Base-by-base conservation (phyloP, 768 basidiomycete species). In the Nevesoporus exiguus region DNA sequence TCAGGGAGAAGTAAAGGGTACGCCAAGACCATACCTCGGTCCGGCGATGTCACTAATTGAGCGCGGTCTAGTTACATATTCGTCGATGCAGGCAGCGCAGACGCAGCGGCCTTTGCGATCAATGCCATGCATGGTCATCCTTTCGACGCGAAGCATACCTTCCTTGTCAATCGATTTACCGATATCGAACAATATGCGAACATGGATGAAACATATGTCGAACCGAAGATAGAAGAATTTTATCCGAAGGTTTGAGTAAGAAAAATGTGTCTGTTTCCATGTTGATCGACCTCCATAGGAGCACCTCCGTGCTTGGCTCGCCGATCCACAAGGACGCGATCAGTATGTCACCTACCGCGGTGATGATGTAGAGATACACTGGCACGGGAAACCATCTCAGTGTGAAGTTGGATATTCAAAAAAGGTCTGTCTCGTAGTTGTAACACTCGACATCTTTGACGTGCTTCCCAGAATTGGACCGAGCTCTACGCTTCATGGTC, bases 401-500 rank as follows among this genome's bases (percentile, higher is more conserved):
- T 84, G 86, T 63, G 92, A 94, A 69, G 64, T 89, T 42, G 88
- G 90, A 3, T 77, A 87, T 64, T 74, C 73, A 52, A 88, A 91
- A 76, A 80, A 82, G 54, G 93, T 93, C 60, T 85, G 74, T 46
- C 39, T 42, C 19, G 55, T 36, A 49, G 22, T 37, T 48, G 49
- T 36, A 42, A 34, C 22, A 29, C 36, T 37, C 15, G 49, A 45
- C 36, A 46, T 46, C 7, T 30, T 51, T 66, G 21, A 59, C 58
- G 39, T 39, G 27, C 55, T 60, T 54, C 39, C 3, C 64, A 93
- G 91, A 88, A 90, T 68, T 98, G 97, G 93, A 97, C 92, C 66
- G 94, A 98, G 53, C 82, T 96, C 47, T 99, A 96, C 72, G 86
- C 93, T 19, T 88, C 90, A 29, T 99, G 97, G 97, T 98, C 97